Evolutionary conservation across 306 rosid species (phyloP), one percentile per base, ranked within the genome.

Genomic region (Lathyrus sativus): DNA sequence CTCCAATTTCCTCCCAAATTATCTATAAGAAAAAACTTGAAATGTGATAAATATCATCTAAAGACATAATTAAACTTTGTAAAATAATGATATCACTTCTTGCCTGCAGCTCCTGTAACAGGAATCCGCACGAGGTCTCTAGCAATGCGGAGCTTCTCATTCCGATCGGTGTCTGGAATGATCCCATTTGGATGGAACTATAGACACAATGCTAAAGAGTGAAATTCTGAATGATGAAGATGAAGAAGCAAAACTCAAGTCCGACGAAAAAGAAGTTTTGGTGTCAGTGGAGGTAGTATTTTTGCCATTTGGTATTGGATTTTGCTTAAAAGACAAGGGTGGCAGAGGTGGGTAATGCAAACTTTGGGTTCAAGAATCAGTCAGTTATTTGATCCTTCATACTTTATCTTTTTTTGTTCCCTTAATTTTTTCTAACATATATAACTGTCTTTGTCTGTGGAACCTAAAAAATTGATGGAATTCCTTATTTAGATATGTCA

Each of bases 1-100:
- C 97, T 77, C 99, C 99, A 39, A 93, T 85, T 90, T 93, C 99
- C 37, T 93, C 90, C 99, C 97, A 93, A 59, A 93, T 93, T 78
- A 87, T 90, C 99, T 93, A 82, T 58, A 70, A 17, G 15, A 39
- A 70, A 53, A 9, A 57, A 2, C 22, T 13, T 41, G 37, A 75
- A 66, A 50, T 68, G 59, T 9, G 45, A 73, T 43, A 76, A 51
- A 62, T 31, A 37, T 15, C 42, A 29, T 69, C 64, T 50, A 8
- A 75, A 44, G 17, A 28, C 49, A 65, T 54, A 61, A 33, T 49
- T 62, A 31, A 24, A 24, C 41, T 51, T 19, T 38, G 53, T 24
- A 70, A 60, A 73, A 70, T 35, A 62, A 51, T 11, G 39, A 18
- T 19, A 19, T 0, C 19, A 65, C 46, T 41, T 76, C 87, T 79